phyloP scores from a whole-genome alignment of 192 early-diverging fungal species.

The Coemansia sp. region DNA sequence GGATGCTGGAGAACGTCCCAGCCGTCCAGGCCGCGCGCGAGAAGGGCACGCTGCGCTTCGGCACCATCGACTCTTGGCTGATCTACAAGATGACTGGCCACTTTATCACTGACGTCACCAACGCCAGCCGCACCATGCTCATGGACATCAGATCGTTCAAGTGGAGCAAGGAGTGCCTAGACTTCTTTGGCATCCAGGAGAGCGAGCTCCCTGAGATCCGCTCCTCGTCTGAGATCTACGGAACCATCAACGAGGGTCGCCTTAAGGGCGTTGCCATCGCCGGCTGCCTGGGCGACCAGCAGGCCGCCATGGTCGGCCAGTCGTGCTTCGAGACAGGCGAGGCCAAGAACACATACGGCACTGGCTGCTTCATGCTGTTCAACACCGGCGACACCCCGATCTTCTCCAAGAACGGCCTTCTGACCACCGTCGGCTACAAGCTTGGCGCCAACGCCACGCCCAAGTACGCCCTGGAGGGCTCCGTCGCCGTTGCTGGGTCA shows the following conservation, averaged over 20 bases:
- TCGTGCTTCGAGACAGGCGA: slow-evolving; percentile 83
- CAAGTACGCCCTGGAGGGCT: slow-evolving; percentile 88
- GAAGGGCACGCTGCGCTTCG: slow-evolving; percentile 72
- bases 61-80: slow-evolving; percentile 93
- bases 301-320: slow-evolving; percentile 94
- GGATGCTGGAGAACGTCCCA: slow-evolving; percentile 84
- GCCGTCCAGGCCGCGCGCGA: slow-evolving; percentile 73
- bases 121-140: slow-evolving; percentile 92
- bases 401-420: slow-evolving; percentile 75
- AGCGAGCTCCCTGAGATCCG: slow-evolving; percentile 73
- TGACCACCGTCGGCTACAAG: slow-evolving; percentile 89
- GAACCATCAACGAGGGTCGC: slow-evolving; percentile 58
- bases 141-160: slow-evolving; percentile 81
- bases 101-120: slow-evolving; percentile 89
- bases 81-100: slow-evolving; percentile 92
- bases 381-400: slow-evolving; percentile 81
- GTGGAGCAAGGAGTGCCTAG: slow-evolving; percentile 75
- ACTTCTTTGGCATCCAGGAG: slow-evolving; percentile 74
- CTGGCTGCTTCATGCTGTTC: slow-evolving; percentile 95
- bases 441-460: slow-evolving; percentile 69
- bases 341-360: slow-evolving; percentile 96
- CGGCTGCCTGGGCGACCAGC: slow-evolving; percentile 94
- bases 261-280: slow-evolving; percentile 74
- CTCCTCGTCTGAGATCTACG: slow-evolving; percentile 79
- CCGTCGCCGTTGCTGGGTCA: slow-evolving; percentile 87